Base-by-base conservation (phyloP, 192 early-diverging fungal genomes). In the Coemansia sp. region DNA sequence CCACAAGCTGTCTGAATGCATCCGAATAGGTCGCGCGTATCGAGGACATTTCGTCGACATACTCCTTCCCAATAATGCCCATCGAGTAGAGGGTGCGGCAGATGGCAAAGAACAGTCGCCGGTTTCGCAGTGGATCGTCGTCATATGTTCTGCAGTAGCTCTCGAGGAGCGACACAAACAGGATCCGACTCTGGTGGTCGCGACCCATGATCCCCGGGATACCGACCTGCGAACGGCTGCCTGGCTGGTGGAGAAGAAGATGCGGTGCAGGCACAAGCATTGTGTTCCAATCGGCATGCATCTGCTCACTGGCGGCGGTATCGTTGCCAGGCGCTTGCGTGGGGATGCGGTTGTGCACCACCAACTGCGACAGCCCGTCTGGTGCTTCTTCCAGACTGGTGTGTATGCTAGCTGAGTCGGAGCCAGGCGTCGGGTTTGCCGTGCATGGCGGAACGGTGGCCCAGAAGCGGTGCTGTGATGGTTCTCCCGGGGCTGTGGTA, bases 61-160 rank as follows among this genome's bases (percentile, higher is more conserved):
- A 86, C 48, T 91, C 90, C 37, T 88, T 85, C 54, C 88, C 87
- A 57, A 93, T 88, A 19, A 93, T 87, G 9, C 95, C 95, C 91
- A 97, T 91, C 55, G 86, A 82, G 40, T 85, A 89, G 12, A 98
- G 81, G 8, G 92, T 95, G 54, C 91, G 88, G 70, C 96, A 97
- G 39, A 98, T 90, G 13, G 92, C 79, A 65, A 91, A 93, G 65
- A 98, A 98, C 16, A 97, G 79, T 43, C 86, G 80, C 21, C 90
- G 90, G 71, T 95, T 97, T 49, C 89, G 86, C 71, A 95, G 88
- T 3, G 93, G 92, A 43, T 88, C 87, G 55, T 94, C 88, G 73
- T 94, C 94, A 77, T 97, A 96, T 19, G 94, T 75, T 40, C 86
- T 75, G 69, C 94, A 95, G 82, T 95, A 98, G 70, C 92, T 92